phyloP scores from a whole-genome alignment of 257 asterid genomes.

The Solanum ahanhuiri region DNA sequence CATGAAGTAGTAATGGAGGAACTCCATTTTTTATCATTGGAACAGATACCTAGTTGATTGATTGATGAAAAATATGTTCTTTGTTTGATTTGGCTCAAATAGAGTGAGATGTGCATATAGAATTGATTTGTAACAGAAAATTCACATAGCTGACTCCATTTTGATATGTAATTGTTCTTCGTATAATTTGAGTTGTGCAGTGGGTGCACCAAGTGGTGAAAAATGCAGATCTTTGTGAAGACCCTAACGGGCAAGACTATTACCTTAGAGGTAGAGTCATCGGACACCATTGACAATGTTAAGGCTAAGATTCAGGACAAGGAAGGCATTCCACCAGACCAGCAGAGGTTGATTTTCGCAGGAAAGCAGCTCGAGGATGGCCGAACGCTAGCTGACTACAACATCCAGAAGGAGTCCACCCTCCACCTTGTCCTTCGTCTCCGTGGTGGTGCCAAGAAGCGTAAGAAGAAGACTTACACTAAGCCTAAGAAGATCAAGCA shows the following conservation, averaged over 20 bases:
- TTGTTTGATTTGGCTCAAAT: background rate
- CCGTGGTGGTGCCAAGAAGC: constrained; percentile 29
- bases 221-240: background rate
- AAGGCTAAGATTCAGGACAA: background rate
- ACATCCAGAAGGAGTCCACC: background rate
- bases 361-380: background rate
- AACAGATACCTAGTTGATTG: background rate
- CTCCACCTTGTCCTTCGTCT: background rate
- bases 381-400: background rate
- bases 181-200: background rate
- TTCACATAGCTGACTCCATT: background rate
- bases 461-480: constrained; percentile 36
- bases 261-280: constrained; percentile 1
- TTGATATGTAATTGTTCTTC: background rate
- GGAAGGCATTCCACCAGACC: background rate
- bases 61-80: background rate
- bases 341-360: background rate
- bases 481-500: constrained; percentile 36
- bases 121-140: background rate
- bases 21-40: background rate
- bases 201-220: background rate
- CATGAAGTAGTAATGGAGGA: background rate
- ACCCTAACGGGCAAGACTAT: constrained; percentile 1
- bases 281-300: background rate
- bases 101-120: background rate